Evolutionary conservation across 2,329 filamentous ascomycete genomes (phyloP), one percentile per base, ranked within the genome.

Genomic region (Geosmithia putterillii): DNA sequence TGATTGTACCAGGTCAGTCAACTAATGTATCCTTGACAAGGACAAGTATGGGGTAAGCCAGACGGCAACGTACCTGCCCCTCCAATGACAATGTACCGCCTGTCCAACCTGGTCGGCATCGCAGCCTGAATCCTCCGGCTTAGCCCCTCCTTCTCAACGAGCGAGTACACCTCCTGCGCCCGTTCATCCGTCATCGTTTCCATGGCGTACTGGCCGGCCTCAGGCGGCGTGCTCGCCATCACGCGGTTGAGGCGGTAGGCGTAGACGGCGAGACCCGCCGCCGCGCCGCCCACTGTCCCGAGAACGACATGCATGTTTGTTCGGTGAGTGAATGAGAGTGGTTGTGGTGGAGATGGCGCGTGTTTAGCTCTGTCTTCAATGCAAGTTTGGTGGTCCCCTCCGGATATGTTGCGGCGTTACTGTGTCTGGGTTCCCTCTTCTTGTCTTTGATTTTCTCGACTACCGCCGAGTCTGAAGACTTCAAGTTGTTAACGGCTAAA

Each of bases 1-100:
- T 42, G 34, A 42, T 37, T 15, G 17, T 15, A n/a, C 20, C 20
- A 18, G 3, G 39, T 17, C 22, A 10, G 4, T 18, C 8, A n/a
- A 9, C 3, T 14, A 41, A 1, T 44, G 18, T 34, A 4, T 42
- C 42, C 43, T 39, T 15, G 43, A 41, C 14, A n/a, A n/a, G n/a
- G n/a, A n/a, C n/a, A n/a, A n/a, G n/a, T n/a, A n/a, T n/a, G n/a
- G n/a, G n/a, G n/a, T n/a, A n/a, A n/a, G n/a, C n/a, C n/a, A n/a
- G n/a, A n/a, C n/a, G n/a, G n/a, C n/a, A n/a, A n/a, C n/a, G n/a
- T n/a, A n/a, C n/a, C n/a, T n/a, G n/a, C n/a, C n/a, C 44, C 44
- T 10, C 44, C 44, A 9, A 42, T 36, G 4, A 45, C 35, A 15
- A 45, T 36, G 17, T 45, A 45, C 15, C 44, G 20, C 20, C 44